Percentiles rank a stretch among this genome's conserved stretches.
Conservation (phyloP, 139 green algal genomes). For the Tetradesmus obliquus region DNA sequence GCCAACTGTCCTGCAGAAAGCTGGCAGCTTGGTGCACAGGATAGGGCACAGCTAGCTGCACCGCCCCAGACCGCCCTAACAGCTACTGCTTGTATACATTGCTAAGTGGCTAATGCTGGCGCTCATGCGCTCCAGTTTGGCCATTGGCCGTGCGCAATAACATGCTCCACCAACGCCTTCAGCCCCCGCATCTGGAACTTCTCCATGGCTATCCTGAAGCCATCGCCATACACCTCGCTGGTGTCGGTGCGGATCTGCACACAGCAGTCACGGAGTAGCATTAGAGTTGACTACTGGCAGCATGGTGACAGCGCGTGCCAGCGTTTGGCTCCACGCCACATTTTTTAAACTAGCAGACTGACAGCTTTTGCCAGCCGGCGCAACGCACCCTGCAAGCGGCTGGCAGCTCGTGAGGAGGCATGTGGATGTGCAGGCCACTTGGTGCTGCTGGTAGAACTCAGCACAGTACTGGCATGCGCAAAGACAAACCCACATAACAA, state of each 20-base stretch:
- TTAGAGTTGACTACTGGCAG: background rate
- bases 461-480: too few relatives aligned
- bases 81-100: too few relatives aligned
- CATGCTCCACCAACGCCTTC: conserved; percentile 61
- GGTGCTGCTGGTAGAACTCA: too few relatives aligned
- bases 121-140: conserved; percentile 20
- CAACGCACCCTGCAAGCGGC: background rate
- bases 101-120: too few relatives aligned
- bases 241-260: conserved; percentile 79
- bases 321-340: background rate
- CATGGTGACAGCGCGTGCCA: background rate
- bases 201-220: conserved; percentile 84
- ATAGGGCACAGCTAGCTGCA: too few relatives aligned
- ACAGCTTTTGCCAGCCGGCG: background rate
- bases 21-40: too few relatives aligned
- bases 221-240: conserved; percentile 88
- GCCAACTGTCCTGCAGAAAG: too few relatives aligned
- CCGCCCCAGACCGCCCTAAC: too few relatives aligned
- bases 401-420: too few relatives aligned
- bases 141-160: conserved; percentile 36
- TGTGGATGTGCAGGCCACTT: too few relatives aligned
- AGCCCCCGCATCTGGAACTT: conserved; percentile 77
- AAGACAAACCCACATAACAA: too few relatives aligned
- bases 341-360: background rate
- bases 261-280: background rate